A percentile compares a stretch with the other conserved stretches of the same genome.
These are phyloP conservation scores for Corchorus olitorius DNA, from an alignment of 345 rosid species.

Conservation along the genomic window DNA sequence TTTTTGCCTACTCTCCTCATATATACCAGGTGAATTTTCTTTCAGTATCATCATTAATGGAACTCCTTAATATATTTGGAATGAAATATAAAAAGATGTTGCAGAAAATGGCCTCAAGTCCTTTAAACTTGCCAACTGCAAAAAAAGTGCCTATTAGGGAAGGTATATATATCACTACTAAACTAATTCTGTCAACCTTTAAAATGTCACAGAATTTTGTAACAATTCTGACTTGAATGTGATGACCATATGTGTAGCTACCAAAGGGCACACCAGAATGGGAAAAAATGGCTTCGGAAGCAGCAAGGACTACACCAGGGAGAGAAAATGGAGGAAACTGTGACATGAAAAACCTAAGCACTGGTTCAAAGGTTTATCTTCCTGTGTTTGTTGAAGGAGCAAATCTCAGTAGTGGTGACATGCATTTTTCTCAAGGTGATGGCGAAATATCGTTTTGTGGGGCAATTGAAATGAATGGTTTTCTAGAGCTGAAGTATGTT, in stretches of 20 bases:
- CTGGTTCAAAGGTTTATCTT: slow-evolving; percentile 78
- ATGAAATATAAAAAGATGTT: slow-evolving; percentile 66
- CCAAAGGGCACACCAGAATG: slow-evolving; percentile 64
- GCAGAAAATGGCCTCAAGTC: slow-evolving; percentile 53
- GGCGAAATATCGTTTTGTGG: slow-evolving; percentile 92
- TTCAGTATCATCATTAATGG: slow-evolving; percentile 59
- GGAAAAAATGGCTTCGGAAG: slow-evolving; percentile 70
- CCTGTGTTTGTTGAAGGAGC: slow-evolving; percentile 91
- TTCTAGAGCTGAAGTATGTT: slow-evolving; percentile 75
- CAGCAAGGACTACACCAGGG: slow-evolving; percentile 86
- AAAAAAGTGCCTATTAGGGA: slow-evolving; percentile 71
- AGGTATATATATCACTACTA: slow-evolving; percentile 29
- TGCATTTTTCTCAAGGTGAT: slow-evolving; percentile 96
- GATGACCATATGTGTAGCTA: slow-evolving; percentile 39
- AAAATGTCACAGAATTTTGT: background rate
- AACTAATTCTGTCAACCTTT: background rate
- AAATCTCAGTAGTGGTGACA: slow-evolving; percentile 85
- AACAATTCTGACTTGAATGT: slow-evolving; percentile 7
- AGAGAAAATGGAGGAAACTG: slow-evolving; percentile 96
- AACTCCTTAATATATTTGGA: slow-evolving; percentile 69
- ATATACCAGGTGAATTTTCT: slow-evolving; percentile 59
- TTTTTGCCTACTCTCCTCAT: slow-evolving; percentile 78
- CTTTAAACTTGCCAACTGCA: slow-evolving; percentile 54
- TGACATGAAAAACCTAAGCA: slow-evolving; percentile 79
- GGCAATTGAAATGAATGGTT: slow-evolving; percentile 87